Base-by-base conservation (phyloP, 148 eudicot species). In the Chenopodium quinoa region DNA sequence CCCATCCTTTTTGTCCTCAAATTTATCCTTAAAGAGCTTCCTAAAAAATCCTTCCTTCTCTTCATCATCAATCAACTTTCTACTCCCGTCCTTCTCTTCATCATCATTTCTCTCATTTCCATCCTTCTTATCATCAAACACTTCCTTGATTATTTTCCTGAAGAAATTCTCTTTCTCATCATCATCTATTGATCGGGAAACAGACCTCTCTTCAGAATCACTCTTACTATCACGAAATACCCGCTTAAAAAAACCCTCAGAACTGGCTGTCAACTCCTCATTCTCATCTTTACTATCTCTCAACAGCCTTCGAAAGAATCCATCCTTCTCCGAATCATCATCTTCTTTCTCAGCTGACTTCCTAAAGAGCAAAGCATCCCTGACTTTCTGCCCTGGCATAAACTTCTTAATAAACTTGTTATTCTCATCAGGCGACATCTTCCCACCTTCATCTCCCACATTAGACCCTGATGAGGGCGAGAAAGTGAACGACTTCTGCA, bases 161-260 rank as follows among this genome's bases (percentile, higher is more conserved):
- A 90, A 90, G 80, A 90, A 84, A 16, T 91, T 90, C 52, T 88
- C 97, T 78, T 91, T 92, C 50, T 91, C 90, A 70, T 90, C 94
- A 66, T 88, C 94, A 31, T 91, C 94, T 64, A 84, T 62, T 20
- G 86, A 86, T 76, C 85, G 92, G 14, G 96, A 88, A 78, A 87
- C 76, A 7, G 82, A 76, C 81, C 89, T 95, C 66, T 93, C 97
- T 16, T 89, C 94, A 7, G 87, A 73, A 73, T 93, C 98, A 88
- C 80, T 91, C 90, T 87, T 93, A 86, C 91, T 89, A 78, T 96
- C 99, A 77, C 98, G 97, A 86, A 96, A 96, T 77, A 96, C 82
- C 58, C 99, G 89, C 86, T 92, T 96, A 76, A 96, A 91, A 82
- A 95, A 91, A 1, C 97, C 92, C 82, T 95, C 99, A n/a, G 98